Percentiles rank a stretch among this genome's conserved stretches.
phyloP scores from a whole-genome alignment of 108 stramenopile species.

The Cyclotella choctawhatcheeana region DNA sequence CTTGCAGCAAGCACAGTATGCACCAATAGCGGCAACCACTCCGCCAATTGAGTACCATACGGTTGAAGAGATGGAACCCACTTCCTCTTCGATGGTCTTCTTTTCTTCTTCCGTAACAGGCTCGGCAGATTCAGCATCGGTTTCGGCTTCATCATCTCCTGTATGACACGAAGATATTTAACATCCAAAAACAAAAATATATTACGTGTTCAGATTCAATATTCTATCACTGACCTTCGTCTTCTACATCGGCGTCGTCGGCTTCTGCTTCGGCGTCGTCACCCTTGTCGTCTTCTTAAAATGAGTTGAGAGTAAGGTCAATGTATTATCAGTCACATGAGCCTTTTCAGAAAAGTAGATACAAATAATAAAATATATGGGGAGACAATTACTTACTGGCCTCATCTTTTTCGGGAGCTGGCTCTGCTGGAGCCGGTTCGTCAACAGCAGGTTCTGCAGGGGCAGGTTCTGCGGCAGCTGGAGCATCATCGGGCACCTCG shows the following conservation, averaged over 20 bases:
- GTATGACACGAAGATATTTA: not conserved
- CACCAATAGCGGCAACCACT: constrained; percentile 4
- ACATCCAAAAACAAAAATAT: not conserved
- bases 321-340: not conserved
- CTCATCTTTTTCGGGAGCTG: not conserved
- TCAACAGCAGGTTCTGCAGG: not conserved
- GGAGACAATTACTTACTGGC: not conserved
- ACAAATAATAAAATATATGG: not conserved
- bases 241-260: not conserved
- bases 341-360: not conserved
- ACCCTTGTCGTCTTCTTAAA: not conserved
- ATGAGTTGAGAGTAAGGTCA: not conserved
- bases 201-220: not conserved
- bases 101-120: not conserved
- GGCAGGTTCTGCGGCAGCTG: not conserved
- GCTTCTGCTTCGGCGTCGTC: not conserved
- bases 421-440: not conserved
- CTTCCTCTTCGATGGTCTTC: not conserved
- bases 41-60: constrained; percentile 23
- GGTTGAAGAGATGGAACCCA: not conserved
- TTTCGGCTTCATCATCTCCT: not conserved
- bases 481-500: not conserved
- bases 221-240: not conserved
- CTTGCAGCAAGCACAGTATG: constrained; percentile 18
- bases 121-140: not conserved